Base-by-base conservation (phyloP, 164 flowering plant genomes). In the Hamamelis virginiana region DNA sequence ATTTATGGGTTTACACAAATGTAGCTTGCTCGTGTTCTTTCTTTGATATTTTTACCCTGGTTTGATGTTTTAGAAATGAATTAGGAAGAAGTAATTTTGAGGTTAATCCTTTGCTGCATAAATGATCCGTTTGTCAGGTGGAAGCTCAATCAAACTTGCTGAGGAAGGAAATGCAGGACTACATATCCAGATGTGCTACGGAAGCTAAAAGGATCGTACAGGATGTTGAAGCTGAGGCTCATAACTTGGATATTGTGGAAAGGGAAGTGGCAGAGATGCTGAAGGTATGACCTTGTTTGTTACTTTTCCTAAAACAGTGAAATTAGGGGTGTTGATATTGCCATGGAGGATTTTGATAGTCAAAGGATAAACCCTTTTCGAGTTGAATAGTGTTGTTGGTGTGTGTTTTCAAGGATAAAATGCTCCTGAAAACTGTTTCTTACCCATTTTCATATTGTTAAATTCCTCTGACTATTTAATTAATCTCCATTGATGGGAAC, bases 101-200 rank as follows among this genome's bases (percentile, higher is more conserved):
- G 51, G 28, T 63, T 44, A 63, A 38, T 13, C 53, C 25, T 33
- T 6, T 28, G 43, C 50, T 11, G n/a, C n/a, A n/a, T 50, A 12
- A 50, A 11, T 22, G 41, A 59, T 47, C 5, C 23, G 18, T 43
- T 11, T 60, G 4, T 67, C 80, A 95, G 97, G 75, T 74, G 65
- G 97, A 91, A 80, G 81, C 77, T 72, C 84, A 79, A 41, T 27
- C 84, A 64, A 74, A 72, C 59, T 57, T 66, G 65, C 58, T 87
- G 69, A 90, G 76, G 82, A 84, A 84, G 75, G 96, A 90, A 76
- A 76, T 61, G 3, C 77, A 85, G 38, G 94, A 89, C 5, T 77
- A 80, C 72, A 67, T 74, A 57, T 69, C 77, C 44, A 77, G 69
- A 66, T 89, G 90, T 79, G 84, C 78, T 26, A 68, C 67, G 4